Evolutionary conservation across 352 stramenopile genomes (phyloP).

Genomic region (Thalassiosira hispida): DNA sequence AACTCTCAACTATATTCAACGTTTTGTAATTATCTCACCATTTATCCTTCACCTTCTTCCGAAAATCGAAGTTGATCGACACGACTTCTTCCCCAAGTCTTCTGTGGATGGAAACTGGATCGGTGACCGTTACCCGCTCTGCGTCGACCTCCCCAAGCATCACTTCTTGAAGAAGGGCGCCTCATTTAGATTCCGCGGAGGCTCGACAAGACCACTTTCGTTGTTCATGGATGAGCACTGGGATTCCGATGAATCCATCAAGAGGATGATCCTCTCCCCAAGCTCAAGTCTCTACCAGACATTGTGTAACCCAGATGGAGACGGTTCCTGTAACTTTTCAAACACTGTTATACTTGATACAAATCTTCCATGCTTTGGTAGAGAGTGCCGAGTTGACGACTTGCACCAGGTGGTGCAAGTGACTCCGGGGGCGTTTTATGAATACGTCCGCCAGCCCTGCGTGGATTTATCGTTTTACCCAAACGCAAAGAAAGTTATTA

Average conservation of each 20-base stretch:
- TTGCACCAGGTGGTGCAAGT: too few species aligned
- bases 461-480: constrained; percentile 64
- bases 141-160: constrained; percentile 55
- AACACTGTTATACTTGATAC: constrained; percentile 35
- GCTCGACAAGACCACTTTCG: background rate
- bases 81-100: constrained; percentile 72
- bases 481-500: constrained; percentile 41
- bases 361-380: constrained; percentile 39
- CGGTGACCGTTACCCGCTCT: constrained; percentile 68
- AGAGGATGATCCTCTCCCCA: constrained; percentile 16
- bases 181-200: constrained; percentile 53
- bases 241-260: constrained; percentile 12
- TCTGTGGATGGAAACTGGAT: constrained; percentile 69
- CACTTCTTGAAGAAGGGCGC: constrained; percentile 62
- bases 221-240: constrained; percentile 3
- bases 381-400: constrained; percentile 60
- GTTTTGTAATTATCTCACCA: too few species aligned
- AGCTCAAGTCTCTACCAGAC: constrained; percentile 25
- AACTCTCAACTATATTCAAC: too few species aligned
- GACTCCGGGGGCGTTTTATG: constrained; percentile 60
- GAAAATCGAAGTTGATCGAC: too few species aligned
- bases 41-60: too few species aligned
- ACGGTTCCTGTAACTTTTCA: constrained; percentile 40
- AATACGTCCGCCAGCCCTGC: constrained; percentile 66
- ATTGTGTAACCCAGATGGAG: too few species aligned